phyloP scores from a whole-genome alignment of 1,284 basidiomycete species.

The Austroboletus novae-zelandiae region DNA sequence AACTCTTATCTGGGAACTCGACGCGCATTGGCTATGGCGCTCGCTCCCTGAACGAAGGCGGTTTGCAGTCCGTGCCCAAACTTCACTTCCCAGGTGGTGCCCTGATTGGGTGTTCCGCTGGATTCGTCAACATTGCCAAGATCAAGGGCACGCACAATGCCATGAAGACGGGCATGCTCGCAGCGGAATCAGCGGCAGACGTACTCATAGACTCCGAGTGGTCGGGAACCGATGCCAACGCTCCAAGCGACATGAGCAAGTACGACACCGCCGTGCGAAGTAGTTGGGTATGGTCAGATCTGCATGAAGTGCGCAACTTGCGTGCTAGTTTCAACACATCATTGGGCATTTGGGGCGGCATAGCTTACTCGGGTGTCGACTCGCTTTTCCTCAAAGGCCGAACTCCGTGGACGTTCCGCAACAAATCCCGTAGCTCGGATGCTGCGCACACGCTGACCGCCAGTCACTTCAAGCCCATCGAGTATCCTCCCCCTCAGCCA shows the following conservation, averaged over 20 bases:
- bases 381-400: slow-evolving; percentile 83
- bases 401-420: slow-evolving; percentile 91
- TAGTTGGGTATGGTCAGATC: slow-evolving; percentile 88
- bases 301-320: slow-evolving; percentile 91
- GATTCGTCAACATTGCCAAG: slow-evolving; percentile 96
- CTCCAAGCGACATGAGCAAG: slow-evolving; percentile 65
- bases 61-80: slow-evolving; percentile 89
- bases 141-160: slow-evolving; percentile 99
- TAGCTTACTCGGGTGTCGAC: slow-evolving; percentile 90
- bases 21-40: slow-evolving; percentile 90
- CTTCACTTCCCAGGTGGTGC: slow-evolving; percentile 96
- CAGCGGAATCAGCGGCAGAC: slow-evolving; percentile 85
- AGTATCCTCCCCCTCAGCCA: slow-evolving; percentile 88
- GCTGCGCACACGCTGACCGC: slow-evolving; percentile 73
- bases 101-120: slow-evolving; percentile 93
- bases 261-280: slow-evolving; percentile 76
- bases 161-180: slow-evolving; percentile 99
- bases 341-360: slow-evolving; percentile 86
- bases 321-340: slow-evolving; percentile 88
- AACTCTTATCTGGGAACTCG: slow-evolving; percentile 72
- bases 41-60: slow-evolving; percentile 91
- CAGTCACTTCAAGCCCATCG: slow-evolving; percentile 74
- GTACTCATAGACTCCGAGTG: slow-evolving; percentile 41
- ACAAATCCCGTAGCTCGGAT: slow-evolving; percentile 54
- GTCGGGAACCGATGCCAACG: slow-evolving; percentile 14